These are phyloP conservation scores for Phialophora expanda DNA, from an alignment of 2,329 filamentous ascomycete genomes.

Conservation along the genomic window DNA sequence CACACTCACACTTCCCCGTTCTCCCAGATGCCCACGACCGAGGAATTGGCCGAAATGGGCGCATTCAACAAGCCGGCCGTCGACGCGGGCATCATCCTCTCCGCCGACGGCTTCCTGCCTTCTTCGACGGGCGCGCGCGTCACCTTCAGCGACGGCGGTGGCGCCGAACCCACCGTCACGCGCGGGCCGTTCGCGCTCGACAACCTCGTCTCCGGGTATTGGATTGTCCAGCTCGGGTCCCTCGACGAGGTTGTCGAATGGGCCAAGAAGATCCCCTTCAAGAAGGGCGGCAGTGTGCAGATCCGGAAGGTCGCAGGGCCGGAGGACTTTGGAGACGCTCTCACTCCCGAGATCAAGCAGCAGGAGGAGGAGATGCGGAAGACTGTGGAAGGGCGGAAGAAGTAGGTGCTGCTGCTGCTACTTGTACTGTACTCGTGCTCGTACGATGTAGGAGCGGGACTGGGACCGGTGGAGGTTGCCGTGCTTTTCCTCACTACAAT, in stretches of 20 bases:
- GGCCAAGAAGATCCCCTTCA: neutral
- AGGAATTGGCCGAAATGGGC: neutral
- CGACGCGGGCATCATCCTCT: neutral
- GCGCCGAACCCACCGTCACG: neutral
- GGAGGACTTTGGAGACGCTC: neutral
- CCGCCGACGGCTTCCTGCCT: neutral
- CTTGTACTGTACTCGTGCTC: too few relatives aligned
- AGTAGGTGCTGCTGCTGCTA: neutral
- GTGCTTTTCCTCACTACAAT: too few relatives aligned
- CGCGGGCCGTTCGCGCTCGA: neutral
- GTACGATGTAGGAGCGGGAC: too few relatives aligned
- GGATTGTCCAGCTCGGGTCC: neutral
- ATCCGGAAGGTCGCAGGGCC: neutral
- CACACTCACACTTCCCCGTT: neutral
- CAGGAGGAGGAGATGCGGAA: neutral
- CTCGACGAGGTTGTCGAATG: neutral
- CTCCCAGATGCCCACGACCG: neutral
- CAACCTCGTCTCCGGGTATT: neutral
- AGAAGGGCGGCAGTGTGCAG: slow-evolving; percentile 1
- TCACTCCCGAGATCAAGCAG: neutral
- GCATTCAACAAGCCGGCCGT: neutral
- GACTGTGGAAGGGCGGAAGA: neutral
- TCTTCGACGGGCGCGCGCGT: neutral
- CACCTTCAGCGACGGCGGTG: neutral
- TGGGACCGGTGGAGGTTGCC: too few relatives aligned